A percentile compares a stretch with the other conserved stretches of the same genome.
Conservation (phyloP, 164 flowering plant species). For the Litsea cubeba region DNA sequence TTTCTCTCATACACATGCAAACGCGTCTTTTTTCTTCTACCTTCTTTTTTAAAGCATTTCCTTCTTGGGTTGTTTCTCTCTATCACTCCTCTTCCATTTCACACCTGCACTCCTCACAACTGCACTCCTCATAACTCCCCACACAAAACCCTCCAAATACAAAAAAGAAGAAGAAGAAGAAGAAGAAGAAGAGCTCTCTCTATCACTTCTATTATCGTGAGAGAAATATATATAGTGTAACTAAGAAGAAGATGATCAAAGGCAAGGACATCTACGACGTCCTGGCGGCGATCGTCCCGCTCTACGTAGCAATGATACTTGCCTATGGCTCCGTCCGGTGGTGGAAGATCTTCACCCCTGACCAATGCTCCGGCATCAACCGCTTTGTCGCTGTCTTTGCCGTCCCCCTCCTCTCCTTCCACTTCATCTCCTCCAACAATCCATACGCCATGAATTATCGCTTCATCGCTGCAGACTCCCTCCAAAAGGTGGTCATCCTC, state of each 20-base stretch:
- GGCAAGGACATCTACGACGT: constrained; percentile 86
- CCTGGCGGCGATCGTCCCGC: constrained; percentile 68
- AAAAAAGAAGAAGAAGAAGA: too few species aligned
- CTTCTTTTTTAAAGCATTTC: neutral
- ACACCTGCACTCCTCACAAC: neutral
- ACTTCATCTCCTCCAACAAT: constrained; percentile 81
- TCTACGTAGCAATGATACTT: constrained; percentile 86
- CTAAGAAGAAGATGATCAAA: constrained; percentile 43
- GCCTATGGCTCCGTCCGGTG: constrained; percentile 92
- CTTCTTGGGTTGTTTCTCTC: neutral
- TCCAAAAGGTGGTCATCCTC: constrained; percentile 72
- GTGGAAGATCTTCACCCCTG: constrained; percentile 96
- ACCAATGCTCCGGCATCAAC: constrained; percentile 94
- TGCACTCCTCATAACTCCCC: neutral
- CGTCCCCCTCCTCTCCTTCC: constrained; percentile 86
- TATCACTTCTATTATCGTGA: too few species aligned
- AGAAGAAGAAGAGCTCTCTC: too few species aligned
- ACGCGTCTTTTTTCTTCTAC: neutral
- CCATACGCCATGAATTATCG: constrained; percentile 82
- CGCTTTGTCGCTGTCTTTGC: constrained; percentile 95
- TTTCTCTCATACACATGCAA: neutral
- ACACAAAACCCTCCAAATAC: neutral
- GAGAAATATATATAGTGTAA: too few species aligned
- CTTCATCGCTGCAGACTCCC: constrained; percentile 85
- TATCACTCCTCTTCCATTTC: neutral